A percentile compares a stretch with the other conserved stretches of the same genome.
Conservation (phyloP, 805 yeast species). For the Isabelozyma gotoi region DNA sequence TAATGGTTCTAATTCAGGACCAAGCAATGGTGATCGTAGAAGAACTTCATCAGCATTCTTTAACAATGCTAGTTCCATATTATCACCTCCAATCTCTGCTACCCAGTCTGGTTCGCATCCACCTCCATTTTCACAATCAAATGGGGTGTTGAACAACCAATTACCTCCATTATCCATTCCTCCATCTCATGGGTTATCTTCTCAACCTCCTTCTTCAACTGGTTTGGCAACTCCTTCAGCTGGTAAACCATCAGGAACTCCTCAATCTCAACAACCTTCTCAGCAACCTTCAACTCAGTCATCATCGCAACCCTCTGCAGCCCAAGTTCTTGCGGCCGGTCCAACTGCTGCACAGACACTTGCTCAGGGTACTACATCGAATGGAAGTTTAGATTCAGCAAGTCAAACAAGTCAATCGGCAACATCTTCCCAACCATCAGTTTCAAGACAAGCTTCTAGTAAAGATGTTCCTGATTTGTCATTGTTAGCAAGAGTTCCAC, state of each 20-base stretch:
- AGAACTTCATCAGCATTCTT: constrained; percentile 56
- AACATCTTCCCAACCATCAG: constrained; percentile 6
- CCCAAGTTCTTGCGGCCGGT: constrained; percentile 3
- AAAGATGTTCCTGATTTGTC: constrained; percentile 64
- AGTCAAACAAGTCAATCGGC: background rate
- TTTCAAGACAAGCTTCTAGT: constrained; percentile 10
- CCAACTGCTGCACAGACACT: constrained; percentile 5
- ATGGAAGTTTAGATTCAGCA: background rate
- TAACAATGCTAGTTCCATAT: constrained; percentile 23
- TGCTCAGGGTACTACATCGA: background rate
- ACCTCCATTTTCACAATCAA: constrained; percentile 17
- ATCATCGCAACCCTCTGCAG: constrained; percentile 4
- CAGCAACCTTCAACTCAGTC: constrained; percentile 2
- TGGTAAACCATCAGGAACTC: background rate
- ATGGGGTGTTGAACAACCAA: constrained; percentile 6
- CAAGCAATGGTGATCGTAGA: constrained; percentile 38
- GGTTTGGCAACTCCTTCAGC: constrained; percentile 2
- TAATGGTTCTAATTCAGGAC: constrained; percentile 6
- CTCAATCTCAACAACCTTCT: constrained; percentile 3
- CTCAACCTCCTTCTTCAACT: background rate
- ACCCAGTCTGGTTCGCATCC: too few relatives aligned
- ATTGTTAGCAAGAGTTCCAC: constrained; percentile 75
- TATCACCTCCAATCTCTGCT: constrained; percentile 12
- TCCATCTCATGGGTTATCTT: background rate
- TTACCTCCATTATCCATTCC: constrained; percentile 4